Base-by-base conservation (phyloP, 1,284 basidiomycete genomes). In the Tetrapyrgos nigripes region DNA sequence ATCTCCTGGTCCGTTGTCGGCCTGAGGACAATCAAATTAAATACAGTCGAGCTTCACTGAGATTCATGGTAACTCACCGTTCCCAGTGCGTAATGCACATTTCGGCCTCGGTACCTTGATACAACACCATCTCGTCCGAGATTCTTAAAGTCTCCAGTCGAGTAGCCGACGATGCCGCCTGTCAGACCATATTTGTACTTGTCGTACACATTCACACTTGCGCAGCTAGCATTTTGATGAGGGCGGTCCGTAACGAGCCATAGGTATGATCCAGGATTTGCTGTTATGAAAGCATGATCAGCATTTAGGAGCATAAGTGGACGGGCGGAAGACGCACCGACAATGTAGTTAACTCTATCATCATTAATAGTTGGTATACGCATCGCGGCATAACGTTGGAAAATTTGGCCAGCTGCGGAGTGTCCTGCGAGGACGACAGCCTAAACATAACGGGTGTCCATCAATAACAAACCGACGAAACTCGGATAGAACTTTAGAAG, bases 11-110 rank as follows among this genome's bases (percentile, higher is more conserved):
- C 60, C 60, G 46, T 55, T 27, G 51, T 61, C 60, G 26, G 45
- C 57, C 52, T 54, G 44, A 26, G 29, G 29, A 50, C 29, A 13
- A 35, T 24, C 9, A 11, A 14, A 14, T 17, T 45, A 44, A 33
- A 23, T 37, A 0, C 5, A 23, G 55, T 19, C 19, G 8, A 13
- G n/a, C n/a, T 17, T 9, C 6, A 19, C 28, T 17, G 44, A 37
- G 44, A 17, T 43, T 14, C 23, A 47, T 14, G 45, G 55, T 46
- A 31, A 8, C 28, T 31, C 19, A 54, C 53, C 43, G 54, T 53
- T 35, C 60, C 60, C 60, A 57, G 55, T 13, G 60, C 60, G 35
- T 61, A 61, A 37, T 61, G 57, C 33, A 57, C 44, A 27, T 58
- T 43, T n/a, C 57, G 44, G 13, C 31, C 21, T 26, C 43, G 45